Conservation (phyloP, 2,329 filamentous ascomycete species). For the Trichophyton benhamiae region DNA sequence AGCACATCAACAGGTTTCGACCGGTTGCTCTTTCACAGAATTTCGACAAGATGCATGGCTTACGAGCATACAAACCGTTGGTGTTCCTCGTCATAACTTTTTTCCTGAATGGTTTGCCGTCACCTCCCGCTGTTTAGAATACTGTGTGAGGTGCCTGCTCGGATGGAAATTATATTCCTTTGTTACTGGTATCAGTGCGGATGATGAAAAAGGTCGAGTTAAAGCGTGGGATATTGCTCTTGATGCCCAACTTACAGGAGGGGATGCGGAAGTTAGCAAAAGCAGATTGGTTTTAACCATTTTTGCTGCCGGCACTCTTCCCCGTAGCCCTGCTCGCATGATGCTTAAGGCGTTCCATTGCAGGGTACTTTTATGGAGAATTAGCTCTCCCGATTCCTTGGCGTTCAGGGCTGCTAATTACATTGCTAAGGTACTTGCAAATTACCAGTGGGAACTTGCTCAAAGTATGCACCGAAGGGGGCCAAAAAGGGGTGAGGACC, state of each 20-base stretch:
- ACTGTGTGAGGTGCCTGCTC: constrained; percentile 64
- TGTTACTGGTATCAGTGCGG: constrained; percentile 66
- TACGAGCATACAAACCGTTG: constrained; percentile 82
- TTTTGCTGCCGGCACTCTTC: constrained; percentile 75
- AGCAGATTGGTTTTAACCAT: constrained; percentile 75
- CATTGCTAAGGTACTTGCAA: constrained; percentile 60
- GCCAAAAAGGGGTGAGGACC: constrained; percentile 46
- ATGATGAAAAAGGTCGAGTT: constrained; percentile 73
- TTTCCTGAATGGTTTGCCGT: constrained; percentile 74
- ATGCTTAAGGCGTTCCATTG: constrained; percentile 91
- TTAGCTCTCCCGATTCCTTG: constrained; percentile 53
- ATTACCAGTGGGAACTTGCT: constrained; percentile 70
- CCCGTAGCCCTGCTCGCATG: constrained; percentile 65
- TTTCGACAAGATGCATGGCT: constrained; percentile 84
- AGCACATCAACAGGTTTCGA: constrained; percentile 16
- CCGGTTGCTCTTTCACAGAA: constrained; percentile 66
- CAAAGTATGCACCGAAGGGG: constrained; percentile 44
- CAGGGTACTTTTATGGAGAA: constrained; percentile 75
- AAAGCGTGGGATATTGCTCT: constrained; percentile 90
- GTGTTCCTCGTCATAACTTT: constrained; percentile 79
- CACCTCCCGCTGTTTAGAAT: constrained; percentile 66
- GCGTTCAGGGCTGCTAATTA: constrained; percentile 53
- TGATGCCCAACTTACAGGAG: constrained; percentile 82
- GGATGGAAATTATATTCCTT: constrained; percentile 65
- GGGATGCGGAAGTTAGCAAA: constrained; percentile 79